Evolutionary conservation across 495 filamentous ascomycete genomes (phyloP).

Genomic region (Aspergillus steynii): DNA sequence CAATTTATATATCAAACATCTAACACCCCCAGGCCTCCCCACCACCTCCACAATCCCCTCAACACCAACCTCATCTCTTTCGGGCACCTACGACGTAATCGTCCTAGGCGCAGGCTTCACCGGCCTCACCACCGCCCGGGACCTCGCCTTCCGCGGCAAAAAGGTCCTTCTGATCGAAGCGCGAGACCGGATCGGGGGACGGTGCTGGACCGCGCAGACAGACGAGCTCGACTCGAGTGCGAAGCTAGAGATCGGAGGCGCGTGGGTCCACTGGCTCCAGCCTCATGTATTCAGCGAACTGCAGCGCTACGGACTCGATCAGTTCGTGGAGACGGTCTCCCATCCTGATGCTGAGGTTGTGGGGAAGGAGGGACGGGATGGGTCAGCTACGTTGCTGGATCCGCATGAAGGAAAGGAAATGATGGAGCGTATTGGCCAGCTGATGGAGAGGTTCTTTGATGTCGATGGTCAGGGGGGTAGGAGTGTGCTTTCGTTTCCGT

Average conservation of each 20-base stretch:
- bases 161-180: slow-evolving; percentile 22
- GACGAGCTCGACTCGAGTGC: background rate
- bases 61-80: too few species aligned
- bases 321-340: background rate
- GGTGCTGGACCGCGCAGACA: slow-evolving; percentile 15
- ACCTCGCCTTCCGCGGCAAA: slow-evolving; percentile 9
- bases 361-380: too few species aligned
- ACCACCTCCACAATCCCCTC: too few species aligned
- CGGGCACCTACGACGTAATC: slow-evolving; percentile 10
- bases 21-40: too few species aligned
- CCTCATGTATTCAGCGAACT: slow-evolving; percentile 17
- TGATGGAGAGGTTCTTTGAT: too few species aligned
- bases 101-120: slow-evolving; percentile 20
- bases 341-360: too few species aligned
- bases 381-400: too few species aligned
- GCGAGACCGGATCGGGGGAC: slow-evolving; percentile 24
- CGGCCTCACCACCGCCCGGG: slow-evolving; percentile 17
- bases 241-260: slow-evolving; percentile 21
- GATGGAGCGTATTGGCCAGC: too few species aligned
- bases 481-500: too few species aligned
- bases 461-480: too few species aligned
- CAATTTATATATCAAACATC: too few species aligned
- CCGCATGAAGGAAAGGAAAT: too few species aligned
- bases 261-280: slow-evolving; percentile 19
- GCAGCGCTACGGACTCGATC: slow-evolving; percentile 14